Evolutionary conservation across 2,329 filamentous ascomycete genomes (phyloP).

Genomic region (Fusarium sarcochroum): DNA sequence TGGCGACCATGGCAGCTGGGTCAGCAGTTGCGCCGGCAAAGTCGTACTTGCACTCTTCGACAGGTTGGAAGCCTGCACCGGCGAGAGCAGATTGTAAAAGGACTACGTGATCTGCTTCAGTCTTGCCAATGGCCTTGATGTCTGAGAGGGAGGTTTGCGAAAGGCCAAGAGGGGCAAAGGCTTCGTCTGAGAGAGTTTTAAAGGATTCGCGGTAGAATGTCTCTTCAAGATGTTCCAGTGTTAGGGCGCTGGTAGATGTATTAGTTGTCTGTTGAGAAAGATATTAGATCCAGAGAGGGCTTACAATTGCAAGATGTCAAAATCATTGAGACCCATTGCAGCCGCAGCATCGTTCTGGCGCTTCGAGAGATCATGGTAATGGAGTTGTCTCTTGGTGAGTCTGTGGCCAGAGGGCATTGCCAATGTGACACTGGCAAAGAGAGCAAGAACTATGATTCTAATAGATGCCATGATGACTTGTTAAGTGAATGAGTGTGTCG

Average conservation of each 20-base stretch:
- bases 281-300: slow-evolving; percentile 40
- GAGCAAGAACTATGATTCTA: slow-evolving; percentile 61
- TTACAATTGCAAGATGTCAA: slow-evolving; percentile 72
- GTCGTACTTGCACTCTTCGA: slow-evolving; percentile 79
- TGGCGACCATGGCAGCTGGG: slow-evolving; percentile 76
- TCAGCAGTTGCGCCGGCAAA: slow-evolving; percentile 80
- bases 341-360: slow-evolving; percentile 65
- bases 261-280: not conserved
- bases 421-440: slow-evolving; percentile 61
- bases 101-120: slow-evolving; percentile 66
- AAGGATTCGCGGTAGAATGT: slow-evolving; percentile 81
- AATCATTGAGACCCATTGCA: slow-evolving; percentile 63
- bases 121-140: slow-evolving; percentile 72
- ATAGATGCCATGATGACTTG: slow-evolving; percentile 54
- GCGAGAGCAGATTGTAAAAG: slow-evolving; percentile 61
- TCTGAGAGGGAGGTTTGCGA: slow-evolving; percentile 56
- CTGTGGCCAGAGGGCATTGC: slow-evolving; percentile 62
- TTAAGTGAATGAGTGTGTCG: slow-evolving; percentile 26
- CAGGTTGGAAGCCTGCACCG: slow-evolving; percentile 73
- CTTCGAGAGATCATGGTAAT: slow-evolving; percentile 63
- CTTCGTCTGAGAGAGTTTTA: slow-evolving; percentile 72
- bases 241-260: slow-evolving; percentile 66
- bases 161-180: slow-evolving; percentile 70
- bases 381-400: slow-evolving; percentile 60
- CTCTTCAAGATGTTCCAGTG: slow-evolving; percentile 81